These are phyloP conservation scores for Berberis vulgaris DNA, from an alignment of 164 flowering plant species.

Conservation along the genomic window DNA sequence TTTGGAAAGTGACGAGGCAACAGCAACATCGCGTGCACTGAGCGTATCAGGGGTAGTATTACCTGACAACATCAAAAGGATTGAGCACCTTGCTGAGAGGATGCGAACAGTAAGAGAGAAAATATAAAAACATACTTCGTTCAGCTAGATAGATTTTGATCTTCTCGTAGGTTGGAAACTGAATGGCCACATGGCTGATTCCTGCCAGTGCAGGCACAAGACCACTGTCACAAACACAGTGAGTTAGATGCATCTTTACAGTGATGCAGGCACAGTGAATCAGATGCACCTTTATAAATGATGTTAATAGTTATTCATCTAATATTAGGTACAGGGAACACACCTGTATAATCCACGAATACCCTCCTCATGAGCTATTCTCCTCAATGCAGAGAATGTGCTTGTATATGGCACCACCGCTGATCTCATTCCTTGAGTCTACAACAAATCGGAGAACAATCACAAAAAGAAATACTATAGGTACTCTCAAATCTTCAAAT, in stretches of 20 bases:
- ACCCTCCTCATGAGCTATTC: slow-evolving; percentile 87
- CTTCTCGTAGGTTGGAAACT: slow-evolving; percentile 88
- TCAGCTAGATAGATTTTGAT: slow-evolving; percentile 74
- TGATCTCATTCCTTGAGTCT: slow-evolving; percentile 92
- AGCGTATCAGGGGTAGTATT: slow-evolving; percentile 66
- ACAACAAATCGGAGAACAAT: slow-evolving; percentile 11
- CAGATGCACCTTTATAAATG: neutral
- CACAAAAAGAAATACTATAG: neutral
- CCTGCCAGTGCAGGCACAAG: slow-evolving; percentile 97
- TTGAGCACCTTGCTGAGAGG: no score
- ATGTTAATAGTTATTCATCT: neutral
- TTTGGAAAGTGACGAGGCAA: slow-evolving; percentile 94
- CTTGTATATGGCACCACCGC: slow-evolving; percentile 68
- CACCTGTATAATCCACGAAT: slow-evolving; percentile 95
- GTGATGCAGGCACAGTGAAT: no score
- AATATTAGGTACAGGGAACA: neutral
- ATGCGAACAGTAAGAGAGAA: no score
- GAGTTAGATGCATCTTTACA: slow-evolving; percentile 4
- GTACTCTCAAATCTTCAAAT: neutral
- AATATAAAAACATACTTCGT: slow-evolving; percentile 30
- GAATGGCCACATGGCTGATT: slow-evolving; percentile 96
- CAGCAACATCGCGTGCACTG: slow-evolving; percentile 78
- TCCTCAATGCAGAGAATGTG: slow-evolving; percentile 81
- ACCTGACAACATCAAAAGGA: slow-evolving; percentile 22
- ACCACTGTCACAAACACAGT: slow-evolving; percentile 48